Base-by-base conservation (phyloP, 2,329 filamentous ascomycete genomes). In the Fusarium globosum region DNA sequence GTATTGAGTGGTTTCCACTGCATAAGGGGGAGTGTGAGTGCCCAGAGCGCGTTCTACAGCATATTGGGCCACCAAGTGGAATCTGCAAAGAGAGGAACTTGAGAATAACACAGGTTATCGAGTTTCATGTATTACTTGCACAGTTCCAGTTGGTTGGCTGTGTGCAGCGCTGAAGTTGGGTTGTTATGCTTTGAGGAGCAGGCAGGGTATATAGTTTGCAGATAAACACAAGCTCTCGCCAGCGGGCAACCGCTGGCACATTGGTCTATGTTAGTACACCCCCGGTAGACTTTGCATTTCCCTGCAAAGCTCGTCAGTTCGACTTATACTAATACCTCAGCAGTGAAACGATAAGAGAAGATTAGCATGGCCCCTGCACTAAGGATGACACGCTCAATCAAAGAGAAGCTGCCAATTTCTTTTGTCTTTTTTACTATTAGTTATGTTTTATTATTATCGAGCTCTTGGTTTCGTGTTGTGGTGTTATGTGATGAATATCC, bases 331-430 rank as follows among this genome's bases (percentile, higher is more conserved):
- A 30, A 30, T 30, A 30, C 28, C 28, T 30, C 28, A 30, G 28
- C 28, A 30, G 28, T 30, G 28, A 30, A 30, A 30, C 28, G 28
- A 30, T 30, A 30, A 30, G 45, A 46, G 89, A 91, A 92, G 89
- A 92, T 92, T 93, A 93, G 92, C 92, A 93, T 93, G 91, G 91
- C 91, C 91, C 89, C 88, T 91, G 89, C 88, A 91, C 93, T 95
- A 96, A 96, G 94, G 94, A 95, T 96, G 93, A 68, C 65, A 68
- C 65, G 65, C 63, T 68, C 55, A 68, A 68, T 68, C 63, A 68
- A 68, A 55, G 63, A 68, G 65, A 68, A 61, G 65, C 65, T 68
- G 61, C 63, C 65, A 68, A 53, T 61, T 68, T 68, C 55, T 53
- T 5, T 48, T 2, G 15, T 20, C 2, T 18, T 21, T 39, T 3